Percentiles rank a stretch among this genome's conserved stretches.
Evolutionary conservation across 768 basidiomycete genomes (phyloP).

Genomic region (Trametes elegans): DNA sequence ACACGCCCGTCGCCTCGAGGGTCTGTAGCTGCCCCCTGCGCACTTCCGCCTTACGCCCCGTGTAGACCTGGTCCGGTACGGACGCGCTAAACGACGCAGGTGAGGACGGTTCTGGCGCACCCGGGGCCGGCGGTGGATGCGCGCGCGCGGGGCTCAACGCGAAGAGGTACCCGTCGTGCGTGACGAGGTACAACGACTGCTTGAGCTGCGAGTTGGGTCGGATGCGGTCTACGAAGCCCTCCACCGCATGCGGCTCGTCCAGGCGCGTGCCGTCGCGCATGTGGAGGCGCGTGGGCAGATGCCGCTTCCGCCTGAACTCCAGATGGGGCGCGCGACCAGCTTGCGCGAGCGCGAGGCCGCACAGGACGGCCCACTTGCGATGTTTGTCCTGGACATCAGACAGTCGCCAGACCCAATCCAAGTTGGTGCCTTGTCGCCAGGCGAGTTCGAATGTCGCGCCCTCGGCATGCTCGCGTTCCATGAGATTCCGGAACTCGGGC

Average conservation of each 20-base stretch:
- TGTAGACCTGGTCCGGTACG: constrained; percentile 28
- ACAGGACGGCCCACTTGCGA: constrained; percentile 72
- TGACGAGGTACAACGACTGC: constrained; percentile 64
- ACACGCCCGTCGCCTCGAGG: constrained; percentile 59
- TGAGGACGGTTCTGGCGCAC: constrained; percentile 33
- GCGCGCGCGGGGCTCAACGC: constrained; percentile 49
- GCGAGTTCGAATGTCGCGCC: constrained; percentile 69
- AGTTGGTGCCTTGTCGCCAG: constrained; percentile 69
- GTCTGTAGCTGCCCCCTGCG: constrained; percentile 64
- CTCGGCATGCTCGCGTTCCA: constrained; percentile 49
- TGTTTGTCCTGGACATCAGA: constrained; percentile 57
- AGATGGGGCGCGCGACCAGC: constrained; percentile 55
- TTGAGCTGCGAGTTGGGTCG: constrained; percentile 54
- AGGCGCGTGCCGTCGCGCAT: constrained; percentile 47
- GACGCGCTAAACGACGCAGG: constrained; percentile 29
- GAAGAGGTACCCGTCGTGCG: constrained; percentile 75
- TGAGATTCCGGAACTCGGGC: constrained; percentile 59
- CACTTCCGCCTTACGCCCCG: constrained; percentile 52
- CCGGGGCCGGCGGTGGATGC: constrained; percentile 71
- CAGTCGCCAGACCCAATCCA: constrained; percentile 89
- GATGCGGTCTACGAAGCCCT: constrained; percentile 82
- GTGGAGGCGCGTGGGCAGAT: constrained; percentile 50
- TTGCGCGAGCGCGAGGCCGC: constrained; percentile 71
- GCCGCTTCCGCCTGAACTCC: constrained; percentile 75
- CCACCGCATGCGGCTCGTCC: constrained; percentile 76